phyloP scores from a whole-genome alignment of 129 eudicot genomes.

The Dittrichia graveolens region DNA sequence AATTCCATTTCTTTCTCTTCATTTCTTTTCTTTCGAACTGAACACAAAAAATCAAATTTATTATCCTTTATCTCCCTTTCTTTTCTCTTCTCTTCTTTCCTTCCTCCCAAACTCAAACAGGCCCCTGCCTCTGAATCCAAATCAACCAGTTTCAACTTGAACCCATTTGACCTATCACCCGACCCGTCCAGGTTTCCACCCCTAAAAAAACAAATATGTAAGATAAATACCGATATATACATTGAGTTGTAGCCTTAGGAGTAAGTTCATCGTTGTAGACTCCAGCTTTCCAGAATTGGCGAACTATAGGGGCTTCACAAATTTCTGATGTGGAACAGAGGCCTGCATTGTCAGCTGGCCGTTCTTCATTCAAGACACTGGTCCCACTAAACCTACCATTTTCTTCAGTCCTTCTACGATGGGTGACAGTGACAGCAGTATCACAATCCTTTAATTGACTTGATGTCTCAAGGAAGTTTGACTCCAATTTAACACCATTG shows the following conservation, averaged over 20 bases:
- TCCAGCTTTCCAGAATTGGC: conserved; percentile 97
- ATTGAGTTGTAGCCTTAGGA: conserved; percentile 43
- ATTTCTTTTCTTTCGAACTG: too few relatives aligned
- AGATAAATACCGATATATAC: conserved; percentile 33
- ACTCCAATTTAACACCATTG: conserved; percentile 42
- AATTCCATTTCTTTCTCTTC: too few relatives aligned
- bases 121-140: too few relatives aligned
- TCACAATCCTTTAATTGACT: conserved; percentile 31
- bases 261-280: conserved; percentile 46
- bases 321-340: conserved; percentile 55
- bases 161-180: background rate
- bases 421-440: background rate
- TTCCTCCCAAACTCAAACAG: too few relatives aligned
- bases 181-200: conserved; percentile 7
- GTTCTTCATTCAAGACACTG: conserved; percentile 37
- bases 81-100: too few relatives aligned
- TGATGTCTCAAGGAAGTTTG: conserved; percentile 16
- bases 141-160: background rate
- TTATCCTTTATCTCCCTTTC: too few relatives aligned
- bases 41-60: too few relatives aligned
- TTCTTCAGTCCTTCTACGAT: conserved; percentile 34
- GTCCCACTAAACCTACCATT: conserved; percentile 40
- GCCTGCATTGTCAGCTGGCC: conserved; percentile 46
- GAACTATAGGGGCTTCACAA: conserved; percentile 70
- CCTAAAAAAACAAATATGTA: background rate